Percentiles rank a stretch among this genome's conserved stretches.
Evolutionary conservation across 1,284 basidiomycete genomes (phyloP).

Genomic region (Trichosporon ovoides): DNA sequence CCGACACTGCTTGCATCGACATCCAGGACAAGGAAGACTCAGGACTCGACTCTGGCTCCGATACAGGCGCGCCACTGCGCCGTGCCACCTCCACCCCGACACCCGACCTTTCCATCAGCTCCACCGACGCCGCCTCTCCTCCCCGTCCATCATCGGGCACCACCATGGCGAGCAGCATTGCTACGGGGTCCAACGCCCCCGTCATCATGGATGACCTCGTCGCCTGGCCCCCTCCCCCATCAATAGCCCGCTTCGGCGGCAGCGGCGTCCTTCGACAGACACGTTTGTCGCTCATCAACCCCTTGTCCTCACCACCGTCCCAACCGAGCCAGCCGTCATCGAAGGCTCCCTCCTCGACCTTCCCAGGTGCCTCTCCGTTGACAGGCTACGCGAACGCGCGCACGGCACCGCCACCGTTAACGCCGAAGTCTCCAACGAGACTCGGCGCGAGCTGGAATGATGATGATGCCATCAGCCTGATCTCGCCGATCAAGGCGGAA

Average conservation of each 20-base stretch:
- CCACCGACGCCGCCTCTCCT: neutral
- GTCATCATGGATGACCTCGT: constrained; percentile 37
- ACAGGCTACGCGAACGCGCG: neutral
- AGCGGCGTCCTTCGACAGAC: constrained; percentile 24
- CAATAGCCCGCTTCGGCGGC: constrained; percentile 22
- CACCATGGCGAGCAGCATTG: constrained; percentile 7
- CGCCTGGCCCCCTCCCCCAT: constrained; percentile 39
- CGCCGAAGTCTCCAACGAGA: neutral
- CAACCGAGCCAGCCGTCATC: neutral
- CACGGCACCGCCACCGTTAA: neutral
- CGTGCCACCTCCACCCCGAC: neutral
- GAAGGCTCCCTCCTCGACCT: neutral
- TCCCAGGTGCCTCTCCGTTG: constrained; percentile 6
- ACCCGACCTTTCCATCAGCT: neutral
- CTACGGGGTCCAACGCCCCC: constrained; percentile 39
- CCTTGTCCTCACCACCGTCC: neutral
- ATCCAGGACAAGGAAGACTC: too few species aligned
- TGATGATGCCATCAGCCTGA: neutral
- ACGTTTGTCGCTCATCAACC: constrained; percentile 4
- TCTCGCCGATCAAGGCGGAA: neutral
- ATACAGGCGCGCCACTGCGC: neutral
- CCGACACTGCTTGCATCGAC: too few species aligned
- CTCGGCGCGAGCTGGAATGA: neutral
- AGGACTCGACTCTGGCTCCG: neutral
- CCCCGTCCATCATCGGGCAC: neutral